These are phyloP conservation scores for Plectosphaerella cucumerina DNA, from an alignment of 2,329 filamentous ascomycete species.

Conservation along the genomic window DNA sequence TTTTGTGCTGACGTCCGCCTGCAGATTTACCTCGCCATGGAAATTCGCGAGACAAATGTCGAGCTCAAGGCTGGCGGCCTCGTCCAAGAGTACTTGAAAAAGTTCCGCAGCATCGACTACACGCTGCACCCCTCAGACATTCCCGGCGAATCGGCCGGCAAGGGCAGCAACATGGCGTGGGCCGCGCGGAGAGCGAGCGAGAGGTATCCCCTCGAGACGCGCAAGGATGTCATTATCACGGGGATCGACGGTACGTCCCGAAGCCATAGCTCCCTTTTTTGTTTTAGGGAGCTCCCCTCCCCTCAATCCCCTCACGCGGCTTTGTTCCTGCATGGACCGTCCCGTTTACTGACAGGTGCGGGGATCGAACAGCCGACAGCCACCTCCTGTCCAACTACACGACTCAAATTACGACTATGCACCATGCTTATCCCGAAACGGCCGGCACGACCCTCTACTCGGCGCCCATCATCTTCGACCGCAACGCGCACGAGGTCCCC, in stretches of 20 bases:
- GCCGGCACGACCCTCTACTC: slow-evolving; percentile 62
- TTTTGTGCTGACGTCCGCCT: slow-evolving; percentile 11
- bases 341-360: slow-evolving; percentile 21
- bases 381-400: slow-evolving; percentile 69
- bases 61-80: slow-evolving; percentile 59
- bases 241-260: slow-evolving; percentile 64
- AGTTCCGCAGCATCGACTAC: slow-evolving; percentile 63
- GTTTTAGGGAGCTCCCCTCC: not conserved
- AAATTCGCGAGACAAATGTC: slow-evolving; percentile 59
- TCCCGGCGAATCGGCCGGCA: slow-evolving; percentile 65
- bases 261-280: not conserved
- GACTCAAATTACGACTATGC: slow-evolving; percentile 58
- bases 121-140: slow-evolving; percentile 65
- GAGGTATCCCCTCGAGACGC: slow-evolving; percentile 47
- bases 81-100: slow-evolving; percentile 58
- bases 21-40: slow-evolving; percentile 70
- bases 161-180: slow-evolving; percentile 72
- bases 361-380: slow-evolving; percentile 54
- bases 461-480: slow-evolving; percentile 69
- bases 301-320: slow-evolving; percentile 9
- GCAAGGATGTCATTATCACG: slow-evolving; percentile 63
- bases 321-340: slow-evolving; percentile 11
- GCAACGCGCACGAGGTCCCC: slow-evolving; percentile 65
- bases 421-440: slow-evolving; percentile 55
- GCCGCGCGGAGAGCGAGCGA: slow-evolving; percentile 62